Evolutionary conservation across 1,284 basidiomycete genomes (phyloP), one percentile per base, ranked within the genome.

Genomic region (Clitocybe nebularis): DNA sequence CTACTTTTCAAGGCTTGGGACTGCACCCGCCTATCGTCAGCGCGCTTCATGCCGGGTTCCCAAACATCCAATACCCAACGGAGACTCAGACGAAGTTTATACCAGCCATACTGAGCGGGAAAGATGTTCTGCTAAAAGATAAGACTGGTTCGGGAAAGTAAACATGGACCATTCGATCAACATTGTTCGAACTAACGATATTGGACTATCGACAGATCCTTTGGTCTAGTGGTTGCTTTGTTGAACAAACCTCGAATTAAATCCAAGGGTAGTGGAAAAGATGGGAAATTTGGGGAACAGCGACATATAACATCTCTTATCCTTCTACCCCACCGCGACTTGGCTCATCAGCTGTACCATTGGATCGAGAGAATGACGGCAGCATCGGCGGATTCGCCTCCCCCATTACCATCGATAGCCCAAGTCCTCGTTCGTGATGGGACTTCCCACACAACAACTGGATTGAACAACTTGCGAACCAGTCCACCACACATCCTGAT

Each of bases 91-190:
- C 59, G 32, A 63, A 67, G 36, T 74, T 87, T 41, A 81, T 89
- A 47, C 74, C 76, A 8, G 81, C 79, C 4, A 68, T 87, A 11
- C 48, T 80, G 16, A 56, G 59, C 14, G 72, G 72, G 6, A 72
- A 75, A 52, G 76, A 88, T 60, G 67, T 89, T 16, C 57, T 88
- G 9, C 51, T 89, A 32, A 79, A 77, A 52, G 84, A 86, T 50
- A 67, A 67, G 25, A 85, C 87, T 10, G 87, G 86, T 4, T 77
- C 79, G 34, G 87, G 86, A 66, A 89, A 89, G 86, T 88, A 54
- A 47, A 21, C 14, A 28, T 30, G 22, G n/a, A 37, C 22, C 28
- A 17, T 9, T 11, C 35, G 25, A 25, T 28, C 29, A 21, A 41
- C 34, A 25, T 17, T 16, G 22, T 16, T n/a, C 19, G 13, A 2